phyloP scores from a whole-genome alignment of 805 yeast genomes.

The Geotrichum ghanense region DNA sequence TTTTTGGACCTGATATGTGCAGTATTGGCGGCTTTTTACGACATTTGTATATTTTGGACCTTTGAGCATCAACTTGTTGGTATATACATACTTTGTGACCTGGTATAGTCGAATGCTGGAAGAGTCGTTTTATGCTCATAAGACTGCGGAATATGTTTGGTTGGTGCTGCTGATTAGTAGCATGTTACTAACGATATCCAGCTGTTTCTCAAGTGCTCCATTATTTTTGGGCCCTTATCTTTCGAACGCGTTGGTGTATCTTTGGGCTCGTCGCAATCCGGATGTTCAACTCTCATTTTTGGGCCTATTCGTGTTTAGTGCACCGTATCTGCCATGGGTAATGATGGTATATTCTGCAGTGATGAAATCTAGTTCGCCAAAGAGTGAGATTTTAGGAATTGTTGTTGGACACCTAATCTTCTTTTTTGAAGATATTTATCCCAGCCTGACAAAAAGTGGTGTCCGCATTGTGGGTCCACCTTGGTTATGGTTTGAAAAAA shows the following conservation, averaged over 20 bases:
- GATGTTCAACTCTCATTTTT: slow-evolving; percentile 29
- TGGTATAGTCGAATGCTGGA: slow-evolving; percentile 33
- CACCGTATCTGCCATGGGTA: slow-evolving; percentile 36
- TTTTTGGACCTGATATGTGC: neutral
- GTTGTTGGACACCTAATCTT: slow-evolving; percentile 33
- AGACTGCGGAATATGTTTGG: slow-evolving; percentile 31
- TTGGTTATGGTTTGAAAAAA: slow-evolving; percentile 24
- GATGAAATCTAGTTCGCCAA: slow-evolving; percentile 8
- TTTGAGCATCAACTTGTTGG: slow-evolving; percentile 28
- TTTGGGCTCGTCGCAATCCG: slow-evolving; percentile 39
- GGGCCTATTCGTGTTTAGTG: slow-evolving; percentile 31
- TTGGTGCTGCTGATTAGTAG: slow-evolving; percentile 24
- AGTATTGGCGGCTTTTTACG: slow-evolving; percentile 32
- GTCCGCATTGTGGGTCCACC: slow-evolving; percentile 30
- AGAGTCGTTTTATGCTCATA: slow-evolving; percentile 20
- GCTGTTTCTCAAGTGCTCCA: slow-evolving; percentile 20
- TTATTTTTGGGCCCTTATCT: slow-evolving; percentile 30
- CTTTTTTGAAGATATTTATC: slow-evolving; percentile 32
- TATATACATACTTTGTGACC: slow-evolving; percentile 28
- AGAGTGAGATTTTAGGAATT: slow-evolving; percentile 27
- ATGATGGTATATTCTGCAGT: slow-evolving; percentile 20
- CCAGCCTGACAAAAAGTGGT: slow-evolving; percentile 26
- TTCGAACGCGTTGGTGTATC: slow-evolving; percentile 28
- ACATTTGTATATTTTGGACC: slow-evolving; percentile 33
- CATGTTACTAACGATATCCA: slow-evolving; percentile 25